phyloP scores from a whole-genome alignment of 176 grass and related monocot genomes.

The Carex scoparia region DNA sequence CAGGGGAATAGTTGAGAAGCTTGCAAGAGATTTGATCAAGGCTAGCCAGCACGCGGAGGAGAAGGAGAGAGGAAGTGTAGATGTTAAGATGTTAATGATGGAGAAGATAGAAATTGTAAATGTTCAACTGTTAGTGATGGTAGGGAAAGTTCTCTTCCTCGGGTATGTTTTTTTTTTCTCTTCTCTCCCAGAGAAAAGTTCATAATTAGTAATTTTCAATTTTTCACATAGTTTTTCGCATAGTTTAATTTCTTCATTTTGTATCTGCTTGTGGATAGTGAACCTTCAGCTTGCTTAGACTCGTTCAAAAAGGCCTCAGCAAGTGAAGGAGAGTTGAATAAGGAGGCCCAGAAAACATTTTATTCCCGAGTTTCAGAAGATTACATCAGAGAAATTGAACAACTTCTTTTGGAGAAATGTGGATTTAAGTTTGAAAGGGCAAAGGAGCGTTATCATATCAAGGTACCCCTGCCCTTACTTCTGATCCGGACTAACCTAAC shows the following conservation, averaged over 20 bases:
- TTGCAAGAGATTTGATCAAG: slow-evolving; percentile 13
- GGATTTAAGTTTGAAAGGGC: slow-evolving; percentile 23
- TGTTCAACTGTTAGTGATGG: not conserved
- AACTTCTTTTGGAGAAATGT: slow-evolving; percentile 1
- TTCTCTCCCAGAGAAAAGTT: not conserved
- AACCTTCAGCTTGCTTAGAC: slow-evolving; percentile 20
- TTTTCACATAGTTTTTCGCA: not conserved
- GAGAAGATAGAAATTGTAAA: no score
- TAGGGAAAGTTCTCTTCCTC: slow-evolving; percentile 35
- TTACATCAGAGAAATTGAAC: slow-evolving; percentile 18
- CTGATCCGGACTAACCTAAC: no score
- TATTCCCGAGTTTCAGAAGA: slow-evolving; percentile 16
- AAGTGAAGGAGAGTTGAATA: slow-evolving; percentile 1
- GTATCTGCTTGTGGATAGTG: not conserved
- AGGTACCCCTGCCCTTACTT: slow-evolving; percentile 7
- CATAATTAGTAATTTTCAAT: not conserved
- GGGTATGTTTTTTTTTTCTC: slow-evolving; percentile 12
- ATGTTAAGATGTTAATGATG: not conserved
- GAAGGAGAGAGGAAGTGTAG: not conserved
- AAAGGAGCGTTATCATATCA: slow-evolving; percentile 33
- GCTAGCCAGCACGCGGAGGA: slow-evolving; percentile 10
- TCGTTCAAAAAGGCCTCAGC: not conserved
- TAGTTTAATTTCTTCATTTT: not conserved
- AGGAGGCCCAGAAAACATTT: not conserved
- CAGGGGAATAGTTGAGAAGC: slow-evolving; percentile 20